Conservation (phyloP, 177 flowering plant species). For the Vitis hybrid region DNA sequence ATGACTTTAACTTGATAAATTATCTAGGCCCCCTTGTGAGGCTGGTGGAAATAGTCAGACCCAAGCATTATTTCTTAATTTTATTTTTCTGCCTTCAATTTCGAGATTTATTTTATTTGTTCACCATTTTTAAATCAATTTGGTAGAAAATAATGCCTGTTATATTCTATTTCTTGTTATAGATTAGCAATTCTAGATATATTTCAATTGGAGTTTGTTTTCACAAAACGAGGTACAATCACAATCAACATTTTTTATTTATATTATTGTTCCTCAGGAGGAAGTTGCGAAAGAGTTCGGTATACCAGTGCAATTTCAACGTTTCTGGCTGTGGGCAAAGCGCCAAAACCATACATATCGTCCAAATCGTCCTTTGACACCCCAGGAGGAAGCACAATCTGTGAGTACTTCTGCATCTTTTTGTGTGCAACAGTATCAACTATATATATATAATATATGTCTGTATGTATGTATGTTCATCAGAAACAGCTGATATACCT, state of each 20-base stretch:
- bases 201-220: constrained; percentile 20
- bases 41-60: too few relatives aligned
- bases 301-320: constrained; percentile 57
- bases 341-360: constrained; percentile 65
- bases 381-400: constrained; percentile 47
- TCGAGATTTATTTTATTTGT: not conserved
- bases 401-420: constrained; percentile 21
- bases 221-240: not conserved
- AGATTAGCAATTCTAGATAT: constrained; percentile 12
- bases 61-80: not conserved
- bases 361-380: constrained; percentile 59
- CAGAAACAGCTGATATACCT: not conserved
- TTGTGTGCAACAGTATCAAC: not conserved
- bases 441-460: not conserved
- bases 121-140: not conserved
- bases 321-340: constrained; percentile 69
- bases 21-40: too few relatives aligned
- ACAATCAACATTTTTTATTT: not conserved
- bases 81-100: not conserved
- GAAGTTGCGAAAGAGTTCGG: constrained; percentile 56
- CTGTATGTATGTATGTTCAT: too few relatives aligned
- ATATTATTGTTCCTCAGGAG: constrained; percentile 26
- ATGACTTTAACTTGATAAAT: too few relatives aligned
- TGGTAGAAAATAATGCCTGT: too few relatives aligned
- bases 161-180: not conserved